Base-by-base conservation (phyloP, 2,329 filamentous ascomycete genomes). In the Plenodomus tracheiphilus region DNA sequence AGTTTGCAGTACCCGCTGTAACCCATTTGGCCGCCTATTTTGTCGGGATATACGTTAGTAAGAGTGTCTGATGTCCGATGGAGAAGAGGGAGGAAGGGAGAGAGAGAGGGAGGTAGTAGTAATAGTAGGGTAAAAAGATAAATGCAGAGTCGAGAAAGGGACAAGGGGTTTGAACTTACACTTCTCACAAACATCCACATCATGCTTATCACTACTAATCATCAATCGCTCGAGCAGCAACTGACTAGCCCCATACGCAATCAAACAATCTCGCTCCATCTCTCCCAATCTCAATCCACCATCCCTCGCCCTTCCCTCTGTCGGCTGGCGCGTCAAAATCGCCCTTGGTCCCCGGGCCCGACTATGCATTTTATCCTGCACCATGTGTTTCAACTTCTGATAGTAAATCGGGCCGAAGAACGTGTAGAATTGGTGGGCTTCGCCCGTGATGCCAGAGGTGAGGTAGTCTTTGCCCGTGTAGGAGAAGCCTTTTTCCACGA, bases 371-470 rank as follows among this genome's bases (percentile, higher is more conserved):
- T 99, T 99, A 72, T 99, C 94, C 73, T 97, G 92, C 3, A 99
- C 94, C 94, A 99, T 99, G 81, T 99, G 94, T 82, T 99, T 99
- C 58, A 99, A 84, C 60, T 96, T 96, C 79, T 99, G 94, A 79
- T 99, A 99, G 79, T 96, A 99, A 74, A 99, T 99, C 10, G 94
- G 94, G 0, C 94, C 94, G 71, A 96, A 96, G 81, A 97, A 99
- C 68, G 99, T 91, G 75, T 97, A 97, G 11, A 92, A 92, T 56
- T 96, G 91, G 5, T 97, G 81, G 0, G 89, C 85, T 75, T 99
- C 94, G 64, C 94, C 95, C 0, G 94, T 97, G 69, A 97, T 93
- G 30, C 94, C 94, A 0, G 87, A 92, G 0, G 94, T 97, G 54
- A 99, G 87, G 75, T 92, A 96, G 72, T 99, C 94, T 70, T 99